These are phyloP conservation scores for Talaromyces sp. DNA, from an alignment of 2,329 filamentous ascomycete species.

Conservation along the genomic window DNA sequence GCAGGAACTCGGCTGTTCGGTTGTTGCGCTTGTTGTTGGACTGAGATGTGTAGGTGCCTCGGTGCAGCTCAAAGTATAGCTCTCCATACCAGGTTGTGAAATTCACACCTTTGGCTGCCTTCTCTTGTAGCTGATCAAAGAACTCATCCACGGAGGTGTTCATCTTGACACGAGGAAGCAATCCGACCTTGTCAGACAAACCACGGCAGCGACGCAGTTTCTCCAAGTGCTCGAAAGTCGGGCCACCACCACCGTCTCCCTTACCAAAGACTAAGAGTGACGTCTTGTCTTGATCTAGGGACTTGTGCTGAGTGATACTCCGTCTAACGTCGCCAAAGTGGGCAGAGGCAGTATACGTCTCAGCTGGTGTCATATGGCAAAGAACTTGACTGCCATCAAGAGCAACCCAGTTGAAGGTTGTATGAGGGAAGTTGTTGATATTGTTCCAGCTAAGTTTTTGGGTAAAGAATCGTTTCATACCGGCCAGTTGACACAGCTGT, in stretches of 20 bases:
- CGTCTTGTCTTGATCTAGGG: conserved; percentile 85
- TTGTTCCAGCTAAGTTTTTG: conserved; percentile 99
- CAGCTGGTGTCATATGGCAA: conserved; percentile 93
- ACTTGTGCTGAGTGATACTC: conserved; percentile 90
- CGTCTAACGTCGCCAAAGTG: conserved; percentile 92
- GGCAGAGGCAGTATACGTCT: conserved; percentile 92
- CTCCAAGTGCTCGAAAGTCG: conserved; percentile 89
- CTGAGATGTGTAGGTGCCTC: conserved; percentile 95
- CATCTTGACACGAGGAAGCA: conserved; percentile 82
- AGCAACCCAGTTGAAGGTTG: conserved; percentile 97
- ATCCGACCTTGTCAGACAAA: conserved; percentile 79
- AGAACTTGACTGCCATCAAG: conserved; percentile 94
- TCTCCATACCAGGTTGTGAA: conserved; percentile 97
- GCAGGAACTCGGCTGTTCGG: conserved; percentile 74
- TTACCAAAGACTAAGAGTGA: conserved; percentile 94
- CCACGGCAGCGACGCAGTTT: conserved; percentile 91
- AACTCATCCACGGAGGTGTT: conserved; percentile 91
- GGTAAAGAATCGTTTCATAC: conserved; percentile 94
- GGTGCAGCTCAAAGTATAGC: conserved; percentile 95
- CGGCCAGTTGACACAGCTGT: conserved; percentile 87
- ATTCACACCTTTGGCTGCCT: conserved; percentile 61
- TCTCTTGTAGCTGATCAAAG: conserved; percentile 79
- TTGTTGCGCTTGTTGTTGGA: conserved; percentile 97
- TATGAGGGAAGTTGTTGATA: conserved; percentile 98
- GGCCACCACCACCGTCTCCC: conserved; percentile 91